Evolutionary conservation across 73 alveolate species (phyloP), one percentile per base, ranked within the genome.

Genomic region (Uronychia binucleata): DNA sequence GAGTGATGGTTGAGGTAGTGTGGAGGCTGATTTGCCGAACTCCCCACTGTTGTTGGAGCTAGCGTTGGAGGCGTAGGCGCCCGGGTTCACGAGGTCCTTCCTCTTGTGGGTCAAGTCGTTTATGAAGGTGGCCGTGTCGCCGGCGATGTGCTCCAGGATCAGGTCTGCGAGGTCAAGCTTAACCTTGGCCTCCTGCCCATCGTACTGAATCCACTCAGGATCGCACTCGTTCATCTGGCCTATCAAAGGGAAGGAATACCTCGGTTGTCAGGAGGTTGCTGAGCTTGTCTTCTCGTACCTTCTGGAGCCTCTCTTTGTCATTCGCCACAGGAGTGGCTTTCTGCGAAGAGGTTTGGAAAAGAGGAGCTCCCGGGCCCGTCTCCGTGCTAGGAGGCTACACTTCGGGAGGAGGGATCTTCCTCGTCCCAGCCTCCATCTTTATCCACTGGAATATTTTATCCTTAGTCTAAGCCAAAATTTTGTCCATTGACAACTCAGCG

Each of bases 161-260:
- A 91, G 88, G 33, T 91, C 96, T 31, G 96, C 93, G 26, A 91
- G 83, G 34, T 91, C 96, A 35, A 91, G 87, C 77, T 91, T 91
- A 28, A 90, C 86, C 59, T 91, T 85, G 33, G 93, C 80, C 79
- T 91, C 96, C 57, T 84, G 91, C 25, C 76, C 82, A 31, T 88
- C 92, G 59, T 87, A 91, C 31, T 91, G 90, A n/a, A 84, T 79
- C 96, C 96, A 91, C 26, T 79, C 35, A 75, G 33, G 77, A 33
- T 91, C 96, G 28, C 86, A 58, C 33, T 86, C 94, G 29, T 86
- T 83, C 11, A 88, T 87, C 59, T 87, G 32, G 29, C 57, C 25
- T 27, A 27, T 8, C 14, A n/a, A 28, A 32, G 26, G 67, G 33
- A 14, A 77, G 13, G 8, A 11, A 8, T 77, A 77, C 58, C 28